Conservation (phyloP, 1,139 yeast genomes). For the Blastobotrys illinoisensis region DNA sequence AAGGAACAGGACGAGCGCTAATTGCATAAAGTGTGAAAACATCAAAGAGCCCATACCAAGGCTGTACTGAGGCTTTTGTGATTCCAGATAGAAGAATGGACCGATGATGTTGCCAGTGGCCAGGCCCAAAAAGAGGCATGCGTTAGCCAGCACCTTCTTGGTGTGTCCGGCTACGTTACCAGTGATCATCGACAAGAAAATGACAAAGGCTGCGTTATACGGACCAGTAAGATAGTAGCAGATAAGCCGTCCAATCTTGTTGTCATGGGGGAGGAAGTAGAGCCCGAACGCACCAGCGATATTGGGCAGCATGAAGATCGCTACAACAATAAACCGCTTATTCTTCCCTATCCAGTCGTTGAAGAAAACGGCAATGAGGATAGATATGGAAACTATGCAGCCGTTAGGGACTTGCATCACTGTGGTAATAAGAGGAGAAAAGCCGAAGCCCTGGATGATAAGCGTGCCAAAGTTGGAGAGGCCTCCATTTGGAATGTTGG, state of each 20-base stretch:
- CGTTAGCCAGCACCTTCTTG: constrained; percentile 42
- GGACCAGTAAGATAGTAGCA: constrained; percentile 26
- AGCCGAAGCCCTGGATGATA: constrained; percentile 28
- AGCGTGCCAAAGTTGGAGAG: constrained; percentile 32
- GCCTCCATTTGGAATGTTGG: constrained; percentile 47
- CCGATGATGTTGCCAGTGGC: constrained; percentile 54
- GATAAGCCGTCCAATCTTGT: constrained; percentile 21
- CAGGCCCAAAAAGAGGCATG: constrained; percentile 44
- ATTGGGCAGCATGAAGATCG: constrained; percentile 20
- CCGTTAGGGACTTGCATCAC: constrained; percentile 27
- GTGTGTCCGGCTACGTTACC: constrained; percentile 57
- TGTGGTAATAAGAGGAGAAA: constrained; percentile 23
- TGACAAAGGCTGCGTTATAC: constrained; percentile 40
- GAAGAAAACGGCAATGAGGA: constrained; percentile 19
- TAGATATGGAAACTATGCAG: constrained; percentile 19
- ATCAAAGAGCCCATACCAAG: constrained; percentile 43
- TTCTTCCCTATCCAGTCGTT: constrained; percentile 17
- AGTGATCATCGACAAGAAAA: constrained; percentile 43
- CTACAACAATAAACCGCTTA: constrained; percentile 16
- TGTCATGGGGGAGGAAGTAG: constrained; percentile 18
- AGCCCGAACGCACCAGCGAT: constrained; percentile 26
- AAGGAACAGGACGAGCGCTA: constrained; percentile 27
- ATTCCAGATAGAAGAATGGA: constrained; percentile 46
- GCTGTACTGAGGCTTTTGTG: constrained; percentile 46
- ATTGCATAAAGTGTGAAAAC: constrained; percentile 31